phyloP scores from a whole-genome alignment of 2,329 filamentous ascomycete species.

The Ilyonectria sp. region DNA sequence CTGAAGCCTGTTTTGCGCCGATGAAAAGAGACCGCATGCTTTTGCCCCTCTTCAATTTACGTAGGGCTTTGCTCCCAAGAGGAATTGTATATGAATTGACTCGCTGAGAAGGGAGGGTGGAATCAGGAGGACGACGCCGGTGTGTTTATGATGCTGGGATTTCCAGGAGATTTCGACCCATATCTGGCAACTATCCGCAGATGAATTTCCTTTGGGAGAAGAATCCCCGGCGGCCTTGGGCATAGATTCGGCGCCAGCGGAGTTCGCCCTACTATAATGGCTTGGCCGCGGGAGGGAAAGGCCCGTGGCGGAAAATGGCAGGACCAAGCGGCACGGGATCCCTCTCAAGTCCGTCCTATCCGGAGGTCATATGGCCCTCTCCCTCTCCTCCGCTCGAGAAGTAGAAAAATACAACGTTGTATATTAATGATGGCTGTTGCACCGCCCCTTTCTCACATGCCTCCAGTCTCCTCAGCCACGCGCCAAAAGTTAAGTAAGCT shows the following conservation, averaged over 20 bases:
- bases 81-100: too few species aligned
- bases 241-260: neutral
- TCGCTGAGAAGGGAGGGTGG: too few species aligned
- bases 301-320: constrained; percentile 10
- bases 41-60: too few species aligned
- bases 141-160: too few species aligned
- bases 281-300: neutral
- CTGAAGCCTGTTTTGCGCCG: too few species aligned
- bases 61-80: too few species aligned
- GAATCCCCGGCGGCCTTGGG: neutral
- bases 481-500: neutral
- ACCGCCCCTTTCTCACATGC: neutral
- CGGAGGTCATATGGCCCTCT: neutral
- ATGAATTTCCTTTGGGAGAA: constrained; percentile 11
- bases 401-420: neutral
- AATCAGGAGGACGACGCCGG: too few species aligned
- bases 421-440: neutral
- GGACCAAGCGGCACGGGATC: neutral
- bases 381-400: neutral
- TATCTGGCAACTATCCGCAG: neutral
- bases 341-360: neutral
- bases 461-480: neutral
- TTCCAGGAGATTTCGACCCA: neutral
- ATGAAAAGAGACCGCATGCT: too few species aligned
- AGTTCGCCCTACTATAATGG: constrained; percentile 5